Evolutionary conservation across 2,329 filamentous ascomycete genomes (phyloP), one percentile per base, ranked within the genome.

Genomic region (Neonectria sp.): DNA sequence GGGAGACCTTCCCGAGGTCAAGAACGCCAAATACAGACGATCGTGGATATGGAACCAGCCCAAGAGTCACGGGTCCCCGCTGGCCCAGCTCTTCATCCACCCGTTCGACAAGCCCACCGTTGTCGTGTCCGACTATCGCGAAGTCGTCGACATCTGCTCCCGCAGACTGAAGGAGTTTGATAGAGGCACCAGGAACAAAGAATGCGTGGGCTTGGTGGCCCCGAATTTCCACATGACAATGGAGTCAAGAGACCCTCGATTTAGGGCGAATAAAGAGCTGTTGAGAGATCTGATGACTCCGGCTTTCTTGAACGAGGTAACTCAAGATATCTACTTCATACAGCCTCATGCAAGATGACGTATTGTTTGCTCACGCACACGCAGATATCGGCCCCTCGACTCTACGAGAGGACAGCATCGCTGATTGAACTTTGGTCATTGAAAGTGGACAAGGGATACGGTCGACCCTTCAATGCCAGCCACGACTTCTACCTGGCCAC

Each of bases 231-330:
- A 82, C 66, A 78, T 82, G 60, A 70, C 71, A 6, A 79, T 81
- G 78, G 61, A 71, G 46, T 77, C 78, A 6, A 60, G 71, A 11
- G 74, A 81, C 60, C 76, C 78, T 3, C 71, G 75, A 7, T 79
- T 78, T 68, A 80, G 76, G 68, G 55, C 46, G 15, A 78, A 81
- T 48, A 79, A 74, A 56, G 75, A 78, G 48, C 73, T 83, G 3
- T 66, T 82, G 4, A 72, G 75, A 49, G 81, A 82, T 46, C 69
- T 82, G 7, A 81, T 83, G 81, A 73, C 79, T 2, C 77, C 80
- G 0, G 71, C 57, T 11, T 82, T 83, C 56, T 67, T 83, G 24
- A 71, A 79, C 49, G 68, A 74, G 64, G 74, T 76, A 61, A 49
- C 55, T 33, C 43, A 57, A 49, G 27, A 24, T 51, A 21, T 21